Conservation (phyloP, 345 rosid genomes). For the Durio zibethinus region DNA sequence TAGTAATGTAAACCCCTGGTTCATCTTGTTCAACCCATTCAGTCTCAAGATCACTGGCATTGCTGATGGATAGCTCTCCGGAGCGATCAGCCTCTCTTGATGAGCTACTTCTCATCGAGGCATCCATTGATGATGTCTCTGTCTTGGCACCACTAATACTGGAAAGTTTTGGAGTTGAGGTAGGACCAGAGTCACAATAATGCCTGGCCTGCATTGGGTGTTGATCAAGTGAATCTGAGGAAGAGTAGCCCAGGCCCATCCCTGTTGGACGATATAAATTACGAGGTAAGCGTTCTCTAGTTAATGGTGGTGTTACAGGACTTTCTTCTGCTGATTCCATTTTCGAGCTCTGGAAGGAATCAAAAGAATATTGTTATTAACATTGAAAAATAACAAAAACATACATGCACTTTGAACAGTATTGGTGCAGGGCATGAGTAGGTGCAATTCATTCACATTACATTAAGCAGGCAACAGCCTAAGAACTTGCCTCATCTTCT, state of each 20-base stretch:
- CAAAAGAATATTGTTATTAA: background rate
- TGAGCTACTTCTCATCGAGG: constrained; percentile 85
- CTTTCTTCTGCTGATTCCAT: constrained; percentile 76
- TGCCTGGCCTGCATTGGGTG: constrained; percentile 57
- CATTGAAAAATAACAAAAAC: background rate
- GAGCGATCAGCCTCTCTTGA: constrained; percentile 92
- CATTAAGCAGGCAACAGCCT: background rate
- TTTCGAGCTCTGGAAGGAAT: constrained; percentile 51
- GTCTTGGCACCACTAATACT: constrained; percentile 88
- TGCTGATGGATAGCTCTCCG: constrained; percentile 76
- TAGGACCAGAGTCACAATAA: constrained; percentile 66
- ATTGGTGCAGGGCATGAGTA: background rate
- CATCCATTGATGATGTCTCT: constrained; percentile 85
- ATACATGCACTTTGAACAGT: background rate
- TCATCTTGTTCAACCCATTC: constrained; percentile 99
- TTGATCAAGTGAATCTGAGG: constrained; percentile 77
- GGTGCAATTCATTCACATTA: background rate
- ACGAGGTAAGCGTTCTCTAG: constrained; percentile 74
- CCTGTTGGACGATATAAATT: constrained; percentile 65
- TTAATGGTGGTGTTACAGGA: constrained; percentile 78
- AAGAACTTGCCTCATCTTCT: constrained; percentile 78
- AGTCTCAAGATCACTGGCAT: constrained; percentile 78
- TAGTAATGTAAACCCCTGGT: constrained; percentile 95
- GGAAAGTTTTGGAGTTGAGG: constrained; percentile 91
- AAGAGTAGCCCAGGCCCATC: constrained; percentile 58